phyloP scores from a whole-genome alignment of 352 stramenopile species.

The Thalassiosira livingstoniorum region DNA sequence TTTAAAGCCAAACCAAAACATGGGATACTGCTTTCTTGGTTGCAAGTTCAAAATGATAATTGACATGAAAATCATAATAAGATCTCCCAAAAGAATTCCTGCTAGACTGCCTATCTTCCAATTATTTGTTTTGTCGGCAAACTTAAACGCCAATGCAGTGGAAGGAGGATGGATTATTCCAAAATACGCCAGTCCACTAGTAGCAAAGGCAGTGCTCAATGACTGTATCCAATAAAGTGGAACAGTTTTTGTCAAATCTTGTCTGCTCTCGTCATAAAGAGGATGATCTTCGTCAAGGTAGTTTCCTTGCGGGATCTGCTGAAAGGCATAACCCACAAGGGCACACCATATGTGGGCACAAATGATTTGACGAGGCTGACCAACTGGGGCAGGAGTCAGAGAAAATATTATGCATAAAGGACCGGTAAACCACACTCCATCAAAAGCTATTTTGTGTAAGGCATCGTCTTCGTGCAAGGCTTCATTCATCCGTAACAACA shows the following conservation, averaged over 20 bases:
- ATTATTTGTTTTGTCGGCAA: conserved; percentile 19
- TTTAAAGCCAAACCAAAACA: conserved; percentile 37
- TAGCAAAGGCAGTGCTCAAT: conserved; percentile 24
- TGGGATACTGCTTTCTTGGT: conserved; percentile 28
- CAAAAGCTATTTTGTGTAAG: not conserved
- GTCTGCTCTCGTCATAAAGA: too few species aligned
- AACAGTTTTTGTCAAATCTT: too few species aligned
- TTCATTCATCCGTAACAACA: conserved; percentile 7
- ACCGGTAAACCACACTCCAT: conserved; percentile 19
- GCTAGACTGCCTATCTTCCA: conserved; percentile 9
- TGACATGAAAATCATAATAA: conserved; percentile 15
- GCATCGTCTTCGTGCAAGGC: too few species aligned
- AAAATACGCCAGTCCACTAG: conserved; percentile 30
- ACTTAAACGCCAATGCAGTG: conserved; percentile 26
- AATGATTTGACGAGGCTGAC: conserved; percentile 41
- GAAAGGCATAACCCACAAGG: conserved; percentile 21
- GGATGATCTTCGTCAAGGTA: too few species aligned
- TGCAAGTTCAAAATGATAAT: conserved; percentile 26
- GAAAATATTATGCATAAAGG: conserved; percentile 52
- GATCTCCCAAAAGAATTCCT: conserved; percentile 13
- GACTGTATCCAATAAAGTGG: conserved; percentile 26
- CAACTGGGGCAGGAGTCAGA: conserved; percentile 43
- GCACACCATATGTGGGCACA: conserved; percentile 32
- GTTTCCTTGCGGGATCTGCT: conserved; percentile 15
- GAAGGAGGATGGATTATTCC: conserved; percentile 51